Evolutionary conservation across 257 asterid species (phyloP).

Genomic region (Salvia miltiorrhiza): DNA sequence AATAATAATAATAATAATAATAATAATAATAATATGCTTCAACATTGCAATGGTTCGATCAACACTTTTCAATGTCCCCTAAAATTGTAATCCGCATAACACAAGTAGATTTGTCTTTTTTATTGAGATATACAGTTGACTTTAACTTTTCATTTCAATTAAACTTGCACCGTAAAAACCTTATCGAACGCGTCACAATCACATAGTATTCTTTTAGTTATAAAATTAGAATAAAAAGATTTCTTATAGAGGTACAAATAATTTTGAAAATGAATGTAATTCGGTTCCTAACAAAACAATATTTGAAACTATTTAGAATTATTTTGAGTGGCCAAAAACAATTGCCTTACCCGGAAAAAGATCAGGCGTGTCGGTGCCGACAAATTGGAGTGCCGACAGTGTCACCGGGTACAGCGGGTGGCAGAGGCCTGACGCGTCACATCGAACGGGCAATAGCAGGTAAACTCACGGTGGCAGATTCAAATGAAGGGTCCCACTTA

Average conservation of each 20-base stretch:
- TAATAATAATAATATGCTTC: too few relatives aligned
- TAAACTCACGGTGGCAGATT: constrained; percentile 10
- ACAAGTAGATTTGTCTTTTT: too few relatives aligned
- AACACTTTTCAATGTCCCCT: too few relatives aligned
- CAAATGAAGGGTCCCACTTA: neutral
- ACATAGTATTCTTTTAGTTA: neutral
- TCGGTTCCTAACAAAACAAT: too few relatives aligned
- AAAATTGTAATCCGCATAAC: too few relatives aligned
- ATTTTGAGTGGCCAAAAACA: neutral
- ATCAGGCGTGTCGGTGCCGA: constrained; percentile 63
- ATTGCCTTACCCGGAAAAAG: constrained; percentile 31
- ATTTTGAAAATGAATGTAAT: neutral
- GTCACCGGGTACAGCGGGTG: constrained; percentile 41
- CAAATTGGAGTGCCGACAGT: constrained; percentile 45
- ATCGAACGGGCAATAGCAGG: constrained; percentile 31
- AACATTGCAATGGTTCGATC: too few relatives aligned
- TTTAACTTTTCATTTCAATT: too few relatives aligned
- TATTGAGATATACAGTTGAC: too few relatives aligned
- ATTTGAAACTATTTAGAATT: neutral
- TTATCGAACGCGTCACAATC: neutral
- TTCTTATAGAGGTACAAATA: neutral
- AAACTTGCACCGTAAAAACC: neutral
- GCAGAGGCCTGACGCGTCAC: constrained; percentile 22
- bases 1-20: too few relatives aligned
- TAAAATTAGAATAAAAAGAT: neutral